Evolutionary conservation across 768 basidiomycete genomes (phyloP), one percentile per base, ranked within the genome.

Genomic region (Epithele typhae): DNA sequence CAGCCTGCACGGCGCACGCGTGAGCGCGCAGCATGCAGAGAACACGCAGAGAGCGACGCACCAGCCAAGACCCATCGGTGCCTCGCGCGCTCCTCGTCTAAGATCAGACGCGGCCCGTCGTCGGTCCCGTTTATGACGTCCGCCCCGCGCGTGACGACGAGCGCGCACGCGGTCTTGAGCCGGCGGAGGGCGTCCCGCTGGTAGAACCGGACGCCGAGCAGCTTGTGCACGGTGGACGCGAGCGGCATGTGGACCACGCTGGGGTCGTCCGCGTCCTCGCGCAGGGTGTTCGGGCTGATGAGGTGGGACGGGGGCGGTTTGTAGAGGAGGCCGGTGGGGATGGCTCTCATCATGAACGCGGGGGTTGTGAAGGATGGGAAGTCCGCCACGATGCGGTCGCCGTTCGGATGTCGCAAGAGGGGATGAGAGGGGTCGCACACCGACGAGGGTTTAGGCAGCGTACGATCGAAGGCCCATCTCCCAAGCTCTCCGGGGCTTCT

Each of bases 91-190:
- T 33, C 43, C 5, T 47, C 35, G 8, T 36, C 43, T 32, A 59
- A 59, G 14, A 51, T 48, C 4, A 62, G 9, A 32, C 27, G 43
- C 37, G 33, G n/a, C 25, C 17, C 15, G 3, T 53, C 55, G n/a
- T 51, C 40, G 39, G 19, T 19, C 14, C 50, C 47, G 34, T 30
- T 43, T 45, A 43, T 51, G n/a, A 55, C 60, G 35, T 69, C 55
- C 12, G 74, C 74, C 0, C 72, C 73, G 4, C 72, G 68, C 4
- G 63, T 58, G 19, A 70, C 67, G 25, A 77, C 67, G 15, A 76
- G 59, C 19, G 58, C 61, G 22, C 75, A 34, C 4, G 71, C 70
- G 9, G 61, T 59, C 56, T 72, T 73, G 25, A 78, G 46, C 43
- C 65, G 69, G 25, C 54, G 54, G 4, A 45, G 41, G 14, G 75